A percentile compares a stretch with the other conserved stretches of the same genome.
Conservation (phyloP, 2,329 filamentous ascomycete species). For the Periconia sp. region DNA sequence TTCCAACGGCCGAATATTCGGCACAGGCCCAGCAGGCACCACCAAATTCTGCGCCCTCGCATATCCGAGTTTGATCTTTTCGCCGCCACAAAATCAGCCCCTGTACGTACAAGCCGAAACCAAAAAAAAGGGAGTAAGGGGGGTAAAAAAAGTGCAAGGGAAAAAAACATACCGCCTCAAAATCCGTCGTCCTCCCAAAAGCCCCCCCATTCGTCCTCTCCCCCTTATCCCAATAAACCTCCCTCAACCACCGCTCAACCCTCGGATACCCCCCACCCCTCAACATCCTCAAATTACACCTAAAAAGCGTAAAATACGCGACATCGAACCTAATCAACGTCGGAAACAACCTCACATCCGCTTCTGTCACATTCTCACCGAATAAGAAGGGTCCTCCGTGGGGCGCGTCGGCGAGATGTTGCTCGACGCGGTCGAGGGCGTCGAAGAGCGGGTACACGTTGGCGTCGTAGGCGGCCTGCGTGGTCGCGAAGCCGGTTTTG, state of each 20-base stretch:
- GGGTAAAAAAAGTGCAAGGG: no score
- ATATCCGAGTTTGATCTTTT: no score
- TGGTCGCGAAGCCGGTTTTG: slow-evolving; percentile 76
- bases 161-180: slow-evolving; percentile 9
- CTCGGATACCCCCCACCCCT: slow-evolving; percentile 78
- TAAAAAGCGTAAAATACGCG: slow-evolving; percentile 59
- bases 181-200: slow-evolving; percentile 26
- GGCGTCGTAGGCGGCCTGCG: slow-evolving; percentile 78
- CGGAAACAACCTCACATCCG: slow-evolving; percentile 69
- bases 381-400: slow-evolving; percentile 67
- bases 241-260: slow-evolving; percentile 75
- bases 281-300: slow-evolving; percentile 81
- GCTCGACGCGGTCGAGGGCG: slow-evolving; percentile 74
- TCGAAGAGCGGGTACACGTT: slow-evolving; percentile 72
- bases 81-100: no score
- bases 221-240: slow-evolving; percentile 73
- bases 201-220: slow-evolving; percentile 24
- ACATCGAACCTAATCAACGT: slow-evolving; percentile 49
- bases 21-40: no score
- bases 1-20: no score
- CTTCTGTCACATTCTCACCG: slow-evolving; percentile 75
- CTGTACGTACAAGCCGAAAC: not conserved
- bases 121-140: no score
- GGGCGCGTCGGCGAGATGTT: slow-evolving; percentile 58
- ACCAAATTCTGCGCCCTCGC: no score